phyloP scores from a whole-genome alignment of 345 rosid species.

The Orychophragmus violaceus region DNA sequence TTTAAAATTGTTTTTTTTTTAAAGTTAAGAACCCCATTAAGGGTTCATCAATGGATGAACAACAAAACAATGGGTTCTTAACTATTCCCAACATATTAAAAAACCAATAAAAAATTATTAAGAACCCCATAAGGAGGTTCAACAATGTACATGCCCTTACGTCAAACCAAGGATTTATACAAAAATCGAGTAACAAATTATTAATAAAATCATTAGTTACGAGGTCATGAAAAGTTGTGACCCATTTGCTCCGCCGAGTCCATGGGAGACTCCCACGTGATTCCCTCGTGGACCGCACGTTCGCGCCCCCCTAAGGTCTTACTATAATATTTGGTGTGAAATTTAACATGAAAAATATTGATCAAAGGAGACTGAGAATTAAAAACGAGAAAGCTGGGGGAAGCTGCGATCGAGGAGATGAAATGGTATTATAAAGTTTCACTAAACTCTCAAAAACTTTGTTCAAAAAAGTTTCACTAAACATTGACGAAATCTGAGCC shows the following conservation, averaged over 20 bases:
- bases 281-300: conserved; percentile 45
- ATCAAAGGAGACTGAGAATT: not conserved
- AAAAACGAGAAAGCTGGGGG: conserved; percentile 20
- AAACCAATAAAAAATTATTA: no score
- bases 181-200: no score
- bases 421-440: not conserved
- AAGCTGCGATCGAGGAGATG: not conserved
- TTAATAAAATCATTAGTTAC: conserved; percentile 6
- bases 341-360: not conserved
- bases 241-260: conserved; percentile 32
- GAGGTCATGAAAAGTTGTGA: conserved; percentile 31
- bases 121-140: no score
- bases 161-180: no score
- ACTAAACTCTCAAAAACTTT: no score
- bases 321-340: not conserved
- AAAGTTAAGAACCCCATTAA: no score
- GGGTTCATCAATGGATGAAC: no score
- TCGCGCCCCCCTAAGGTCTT: no score
- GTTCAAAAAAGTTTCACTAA: conserved; percentile 1
- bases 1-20: no score
- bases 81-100: no score
- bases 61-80: no score
- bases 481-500: conserved; percentile 31
- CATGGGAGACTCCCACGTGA: conserved; percentile 42
- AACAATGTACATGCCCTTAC: no score